Conservation (phyloP, 208 protist species). For the Leishmania arabica region DNA sequence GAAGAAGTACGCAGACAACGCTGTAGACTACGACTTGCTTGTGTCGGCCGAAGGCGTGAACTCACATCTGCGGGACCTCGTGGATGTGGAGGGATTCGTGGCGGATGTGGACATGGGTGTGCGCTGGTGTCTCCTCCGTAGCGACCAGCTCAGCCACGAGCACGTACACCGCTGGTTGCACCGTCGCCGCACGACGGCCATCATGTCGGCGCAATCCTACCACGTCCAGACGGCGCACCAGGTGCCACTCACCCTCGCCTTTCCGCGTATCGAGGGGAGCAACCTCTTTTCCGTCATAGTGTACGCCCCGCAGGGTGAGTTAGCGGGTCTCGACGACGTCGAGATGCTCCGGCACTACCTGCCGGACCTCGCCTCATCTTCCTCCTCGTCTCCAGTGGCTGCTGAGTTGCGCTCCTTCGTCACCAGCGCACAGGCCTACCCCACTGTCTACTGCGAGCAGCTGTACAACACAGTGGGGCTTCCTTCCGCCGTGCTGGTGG, state of each 20-base stretch:
- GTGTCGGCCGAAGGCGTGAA: constrained; percentile 81
- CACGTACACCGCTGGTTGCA: constrained; percentile 91
- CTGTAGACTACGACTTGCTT: constrained; percentile 85
- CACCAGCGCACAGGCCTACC: constrained; percentile 36
- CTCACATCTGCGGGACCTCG: constrained; percentile 76
- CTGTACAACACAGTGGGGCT: constrained; percentile 88
- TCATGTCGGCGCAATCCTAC: constrained; percentile 38
- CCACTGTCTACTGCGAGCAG: constrained; percentile 88
- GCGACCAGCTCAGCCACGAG: constrained; percentile 39
- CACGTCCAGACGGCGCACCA: constrained; percentile 61
- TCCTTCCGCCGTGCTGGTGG: constrained; percentile 80
- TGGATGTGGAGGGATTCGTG: constrained; percentile 86
- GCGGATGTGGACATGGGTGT: constrained; percentile 74
- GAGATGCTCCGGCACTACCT: constrained; percentile 50
- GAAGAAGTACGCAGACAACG: constrained; percentile 60
- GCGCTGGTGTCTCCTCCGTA: constrained; percentile 77
- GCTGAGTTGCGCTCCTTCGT: constrained; percentile 42
- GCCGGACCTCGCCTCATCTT: constrained; percentile 27
- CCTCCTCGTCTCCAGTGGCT: constrained; percentile 13
- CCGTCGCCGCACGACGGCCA: constrained; percentile 35
- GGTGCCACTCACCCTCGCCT: constrained; percentile 69
- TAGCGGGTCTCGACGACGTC: constrained; percentile 44
- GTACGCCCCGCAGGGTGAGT: constrained; percentile 68
- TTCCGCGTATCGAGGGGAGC: constrained; percentile 59
- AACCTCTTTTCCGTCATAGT: constrained; percentile 84